Conservation (phyloP, 495 filamentous ascomycete genomes). For the Tuber calosporum region DNA sequence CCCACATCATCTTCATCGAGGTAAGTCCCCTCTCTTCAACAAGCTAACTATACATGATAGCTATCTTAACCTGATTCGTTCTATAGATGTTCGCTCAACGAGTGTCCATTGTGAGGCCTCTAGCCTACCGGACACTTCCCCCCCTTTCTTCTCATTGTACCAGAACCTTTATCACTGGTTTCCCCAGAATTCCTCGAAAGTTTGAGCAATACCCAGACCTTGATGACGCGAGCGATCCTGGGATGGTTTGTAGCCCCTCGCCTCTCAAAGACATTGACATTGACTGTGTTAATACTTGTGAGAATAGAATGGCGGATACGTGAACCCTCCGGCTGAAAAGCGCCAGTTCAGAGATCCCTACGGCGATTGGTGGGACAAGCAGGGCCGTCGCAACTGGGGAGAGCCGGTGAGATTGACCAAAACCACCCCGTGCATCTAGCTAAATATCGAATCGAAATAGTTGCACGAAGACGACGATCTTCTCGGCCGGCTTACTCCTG, state of each 20-base stretch:
- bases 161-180: slow-evolving; percentile 30
- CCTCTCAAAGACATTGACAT: slow-evolving; percentile 8
- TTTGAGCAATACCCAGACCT: slow-evolving; percentile 19
- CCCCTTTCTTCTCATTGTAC: slow-evolving; percentile 16
- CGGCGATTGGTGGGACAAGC: slow-evolving; percentile 94
- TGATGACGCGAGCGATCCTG: slow-evolving; percentile 35
- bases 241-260: slow-evolving; percentile 27
- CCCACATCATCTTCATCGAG: not conserved
- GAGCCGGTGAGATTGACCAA: slow-evolving; percentile 53
- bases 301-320: slow-evolving; percentile 79
- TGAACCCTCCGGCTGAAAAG: slow-evolving; percentile 76
- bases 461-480: slow-evolving; percentile 95
- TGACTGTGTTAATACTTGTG: slow-evolving; percentile 5
- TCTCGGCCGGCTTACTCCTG: slow-evolving; percentile 78
- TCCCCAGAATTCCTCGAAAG: slow-evolving; percentile 22
- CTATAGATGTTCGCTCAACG: slow-evolving; percentile 47
- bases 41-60: not conserved
- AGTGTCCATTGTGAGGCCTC: slow-evolving; percentile 45
- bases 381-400: slow-evolving; percentile 90
- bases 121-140: slow-evolving; percentile 41
- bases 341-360: slow-evolving; percentile 87
- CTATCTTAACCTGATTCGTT: not conserved
- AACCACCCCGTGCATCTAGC: slow-evolving; percentile 3
- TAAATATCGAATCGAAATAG: slow-evolving; percentile 16
- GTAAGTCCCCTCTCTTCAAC: not conserved